phyloP scores from a whole-genome alignment of 768 basidiomycete species.

The Tricholoma saponaceum region DNA sequence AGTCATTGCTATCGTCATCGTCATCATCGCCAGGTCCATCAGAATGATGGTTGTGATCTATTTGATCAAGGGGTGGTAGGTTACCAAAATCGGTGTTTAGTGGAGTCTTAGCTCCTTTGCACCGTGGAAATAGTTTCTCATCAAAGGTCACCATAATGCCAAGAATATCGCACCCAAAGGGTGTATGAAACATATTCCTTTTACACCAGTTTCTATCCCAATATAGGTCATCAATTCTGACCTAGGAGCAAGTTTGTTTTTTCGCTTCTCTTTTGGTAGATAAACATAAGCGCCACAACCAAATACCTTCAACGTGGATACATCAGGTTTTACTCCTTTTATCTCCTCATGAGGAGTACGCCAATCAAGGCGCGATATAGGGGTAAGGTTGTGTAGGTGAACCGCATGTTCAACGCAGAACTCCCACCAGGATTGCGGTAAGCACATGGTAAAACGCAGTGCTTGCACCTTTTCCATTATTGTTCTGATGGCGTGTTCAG shows the following conservation, averaged over 20 bases:
- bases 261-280: not conserved
- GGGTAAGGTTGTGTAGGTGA: not conserved
- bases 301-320: conserved; percentile 1
- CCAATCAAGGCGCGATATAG: not conserved
- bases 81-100: not conserved
- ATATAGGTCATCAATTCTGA: not conserved
- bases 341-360: not conserved
- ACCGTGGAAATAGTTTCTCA: conserved; percentile 5
- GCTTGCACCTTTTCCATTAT: conserved; percentile 3
- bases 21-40: not conserved
- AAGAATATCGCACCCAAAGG: conserved; percentile 1
- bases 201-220: not conserved
- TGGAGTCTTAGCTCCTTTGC: not conserved
- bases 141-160: conserved; percentile 3
- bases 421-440: conserved; percentile 5
- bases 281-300: conserved; percentile 8
- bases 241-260: not conserved
- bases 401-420: conserved; percentile 1
- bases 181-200: not conserved
- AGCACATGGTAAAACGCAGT: not conserved
- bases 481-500: not conserved
- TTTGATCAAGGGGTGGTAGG: not conserved
- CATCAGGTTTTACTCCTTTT: not conserved
- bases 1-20: no score
- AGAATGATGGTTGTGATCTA: not conserved